phyloP scores from a whole-genome alignment of 495 filamentous ascomycete genomes.

The Annulohypoxylon bovei region DNA sequence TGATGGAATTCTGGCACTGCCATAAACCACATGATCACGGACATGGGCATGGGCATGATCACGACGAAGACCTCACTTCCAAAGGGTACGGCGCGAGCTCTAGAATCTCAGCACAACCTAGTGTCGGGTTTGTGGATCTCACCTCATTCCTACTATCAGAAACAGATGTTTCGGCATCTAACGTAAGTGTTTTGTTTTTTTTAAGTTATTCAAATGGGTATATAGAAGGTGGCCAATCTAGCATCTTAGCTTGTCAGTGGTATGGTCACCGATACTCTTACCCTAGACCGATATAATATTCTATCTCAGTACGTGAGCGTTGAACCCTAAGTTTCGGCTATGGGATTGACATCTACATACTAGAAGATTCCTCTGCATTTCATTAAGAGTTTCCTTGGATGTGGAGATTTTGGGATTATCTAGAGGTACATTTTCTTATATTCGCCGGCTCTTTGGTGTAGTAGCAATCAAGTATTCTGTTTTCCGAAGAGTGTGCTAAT shows the following conservation, averaged over 20 bases:
- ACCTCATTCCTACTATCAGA: constrained; percentile 76
- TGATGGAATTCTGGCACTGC: constrained; percentile 99
- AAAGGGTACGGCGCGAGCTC: constrained; percentile 83
- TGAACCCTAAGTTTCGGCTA: constrained; percentile 34
- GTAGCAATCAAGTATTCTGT: not conserved
- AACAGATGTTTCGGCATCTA: constrained; percentile 53
- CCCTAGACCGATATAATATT: constrained; percentile 72
- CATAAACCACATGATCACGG: constrained; percentile 78
- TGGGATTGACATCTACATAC: constrained; percentile 43
- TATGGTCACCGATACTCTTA: constrained; percentile 90
- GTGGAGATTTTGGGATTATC: constrained; percentile 62
- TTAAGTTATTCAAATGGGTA: constrained; percentile 64
- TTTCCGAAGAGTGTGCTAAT: constrained; percentile 51
- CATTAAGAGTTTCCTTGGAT: constrained; percentile 60
- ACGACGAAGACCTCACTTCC: constrained; percentile 58
- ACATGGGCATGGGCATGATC: constrained; percentile 34
- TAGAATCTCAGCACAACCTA: constrained; percentile 67
- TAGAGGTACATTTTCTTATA: constrained; percentile 66
- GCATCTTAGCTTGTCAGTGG: constrained; percentile 63
- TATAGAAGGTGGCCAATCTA: constrained; percentile 86
- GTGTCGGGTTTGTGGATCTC: constrained; percentile 80
- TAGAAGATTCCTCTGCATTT: constrained; percentile 58
- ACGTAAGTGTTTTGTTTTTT: constrained; percentile 36
- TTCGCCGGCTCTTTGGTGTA: not conserved
- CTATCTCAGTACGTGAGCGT: constrained; percentile 40